phyloP scores from a whole-genome alignment of 495 filamentous ascomycete species.

The Penicillium bialowiezense region DNA sequence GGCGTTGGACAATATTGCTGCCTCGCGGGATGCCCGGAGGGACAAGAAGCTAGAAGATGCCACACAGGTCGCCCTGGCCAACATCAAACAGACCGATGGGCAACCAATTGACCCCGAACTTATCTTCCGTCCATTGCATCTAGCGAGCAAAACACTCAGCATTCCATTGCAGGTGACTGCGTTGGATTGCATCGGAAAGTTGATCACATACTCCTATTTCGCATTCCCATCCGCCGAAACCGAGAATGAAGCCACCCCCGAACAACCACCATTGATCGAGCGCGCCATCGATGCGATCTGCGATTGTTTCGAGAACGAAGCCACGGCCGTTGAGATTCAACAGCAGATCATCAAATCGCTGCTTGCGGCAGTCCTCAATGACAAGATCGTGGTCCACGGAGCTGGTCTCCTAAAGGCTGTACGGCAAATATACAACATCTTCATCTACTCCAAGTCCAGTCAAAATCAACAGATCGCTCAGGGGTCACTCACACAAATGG shows the following conservation, averaged over 20 bases:
- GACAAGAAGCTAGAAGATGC: constrained; percentile 77
- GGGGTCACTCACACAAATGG: constrained; percentile 96
- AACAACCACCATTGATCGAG: constrained; percentile 76
- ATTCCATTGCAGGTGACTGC: constrained; percentile 83
- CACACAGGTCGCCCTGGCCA: constrained; percentile 73
- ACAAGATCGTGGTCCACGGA: constrained; percentile 97
- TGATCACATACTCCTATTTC: constrained; percentile 98
- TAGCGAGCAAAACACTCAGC: constrained; percentile 81
- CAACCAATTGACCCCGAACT: constrained; percentile 76
- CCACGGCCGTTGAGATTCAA: constrained; percentile 84
- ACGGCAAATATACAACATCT: constrained; percentile 97
- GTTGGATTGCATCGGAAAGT: constrained; percentile 96
- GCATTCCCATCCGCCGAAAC: constrained; percentile 62
- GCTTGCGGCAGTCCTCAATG: constrained; percentile 91
- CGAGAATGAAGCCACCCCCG: constrained; percentile 44
- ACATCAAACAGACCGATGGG: constrained; percentile 73
- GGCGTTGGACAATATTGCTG: constrained; percentile 84
- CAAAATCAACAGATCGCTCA: constrained; percentile 96
- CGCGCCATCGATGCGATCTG: constrained; percentile 98
- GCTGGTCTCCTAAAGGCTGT: constrained; percentile 97
- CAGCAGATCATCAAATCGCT: constrained; percentile 97
- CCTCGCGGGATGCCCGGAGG: constrained; percentile 81
- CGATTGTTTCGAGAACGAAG: constrained; percentile 97
- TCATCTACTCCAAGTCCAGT: constrained; percentile 85
- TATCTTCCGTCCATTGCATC: constrained; percentile 83